Conservation (phyloP, 257 asterid species). For the Scutellaria galericulata region DNA sequence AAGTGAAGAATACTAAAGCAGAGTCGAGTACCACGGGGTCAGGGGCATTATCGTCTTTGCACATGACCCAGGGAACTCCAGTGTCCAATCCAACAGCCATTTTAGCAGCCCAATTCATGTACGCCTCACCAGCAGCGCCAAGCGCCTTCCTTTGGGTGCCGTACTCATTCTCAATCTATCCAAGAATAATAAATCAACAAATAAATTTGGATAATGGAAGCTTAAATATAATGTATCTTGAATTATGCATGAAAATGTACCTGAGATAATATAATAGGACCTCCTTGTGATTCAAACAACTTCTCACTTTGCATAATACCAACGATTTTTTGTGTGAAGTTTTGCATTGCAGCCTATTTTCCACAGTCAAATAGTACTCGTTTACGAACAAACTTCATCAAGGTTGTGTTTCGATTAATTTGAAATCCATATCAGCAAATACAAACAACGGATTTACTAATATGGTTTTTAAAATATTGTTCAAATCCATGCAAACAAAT, state of each 20-base stretch:
- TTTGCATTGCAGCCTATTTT: conserved; percentile 80
- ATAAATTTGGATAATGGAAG: conserved; percentile 23
- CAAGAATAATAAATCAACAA: background rate
- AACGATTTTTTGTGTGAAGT: conserved; percentile 81
- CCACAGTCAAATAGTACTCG: background rate
- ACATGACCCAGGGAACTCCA: conserved; percentile 98
- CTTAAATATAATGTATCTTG: no score
- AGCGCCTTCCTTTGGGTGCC: conserved; percentile 58
- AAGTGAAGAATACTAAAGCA: conserved; percentile 1
- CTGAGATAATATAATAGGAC: conserved; percentile 96
- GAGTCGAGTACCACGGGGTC: conserved; percentile 78
- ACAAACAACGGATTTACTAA: no score
- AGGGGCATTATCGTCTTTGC: conserved; percentile 93
- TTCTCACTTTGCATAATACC: conserved; percentile 86
- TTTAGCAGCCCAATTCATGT: conserved; percentile 95
- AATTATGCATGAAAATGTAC: conserved; percentile 23
- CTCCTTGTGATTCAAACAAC: conserved; percentile 88
- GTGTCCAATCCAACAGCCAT: conserved; percentile 80
- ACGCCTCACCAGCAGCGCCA: conserved; percentile 81
- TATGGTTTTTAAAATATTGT: no score
- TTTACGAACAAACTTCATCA: background rate
- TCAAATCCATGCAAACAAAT: no score
- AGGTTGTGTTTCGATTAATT: no score
- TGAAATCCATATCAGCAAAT: no score
- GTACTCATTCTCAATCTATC: conserved; percentile 92